Percentiles rank a stretch among this genome's conserved stretches.
Conservation (phyloP, 257 asterid species). For the Ophiorrhiza pumila region DNA sequence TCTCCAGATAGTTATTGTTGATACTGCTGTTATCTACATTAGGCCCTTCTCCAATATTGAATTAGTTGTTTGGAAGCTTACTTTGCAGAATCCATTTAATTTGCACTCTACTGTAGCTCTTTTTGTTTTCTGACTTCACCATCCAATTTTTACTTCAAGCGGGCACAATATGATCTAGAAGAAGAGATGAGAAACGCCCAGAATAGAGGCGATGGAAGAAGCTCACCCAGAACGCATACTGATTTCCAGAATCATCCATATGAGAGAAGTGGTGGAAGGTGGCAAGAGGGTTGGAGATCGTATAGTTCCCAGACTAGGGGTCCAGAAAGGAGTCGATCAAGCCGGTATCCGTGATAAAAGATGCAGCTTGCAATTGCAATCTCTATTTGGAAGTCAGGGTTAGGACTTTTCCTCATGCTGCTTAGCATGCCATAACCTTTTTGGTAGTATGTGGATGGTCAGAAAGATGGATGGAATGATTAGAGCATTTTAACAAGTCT, state of each 20-base stretch:
- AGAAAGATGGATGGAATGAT: neutral
- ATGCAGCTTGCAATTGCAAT: neutral
- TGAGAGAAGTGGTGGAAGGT: slow-evolving; percentile 50
- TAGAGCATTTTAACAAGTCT: neutral
- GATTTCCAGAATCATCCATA: slow-evolving; percentile 43
- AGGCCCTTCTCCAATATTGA: neutral
- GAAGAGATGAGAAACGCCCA: slow-evolving; percentile 64
- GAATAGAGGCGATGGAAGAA: slow-evolving; percentile 44
- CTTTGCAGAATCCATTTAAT: neutral
- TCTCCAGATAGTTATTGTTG: neutral
- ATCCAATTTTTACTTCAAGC: slow-evolving; percentile 40
- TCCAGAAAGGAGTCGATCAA: slow-evolving; percentile 40
- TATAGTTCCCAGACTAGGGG: slow-evolving; percentile 40
- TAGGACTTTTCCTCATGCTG: neutral
- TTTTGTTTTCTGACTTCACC: slow-evolving; percentile 10
- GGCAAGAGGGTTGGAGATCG: slow-evolving; percentile 56
- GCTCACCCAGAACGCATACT: slow-evolving; percentile 30
- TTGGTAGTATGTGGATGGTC: neutral
- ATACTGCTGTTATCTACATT: neutral
- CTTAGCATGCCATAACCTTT: neutral
- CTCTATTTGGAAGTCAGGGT: neutral
- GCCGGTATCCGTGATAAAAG: slow-evolving; percentile 35
- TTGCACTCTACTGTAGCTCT: neutral
- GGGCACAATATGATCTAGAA: slow-evolving; percentile 69
- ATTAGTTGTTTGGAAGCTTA: neutral